These are phyloP conservation scores for Boeremia exigua DNA, from an alignment of 2,329 filamentous ascomycete genomes.

Conservation along the genomic window DNA sequence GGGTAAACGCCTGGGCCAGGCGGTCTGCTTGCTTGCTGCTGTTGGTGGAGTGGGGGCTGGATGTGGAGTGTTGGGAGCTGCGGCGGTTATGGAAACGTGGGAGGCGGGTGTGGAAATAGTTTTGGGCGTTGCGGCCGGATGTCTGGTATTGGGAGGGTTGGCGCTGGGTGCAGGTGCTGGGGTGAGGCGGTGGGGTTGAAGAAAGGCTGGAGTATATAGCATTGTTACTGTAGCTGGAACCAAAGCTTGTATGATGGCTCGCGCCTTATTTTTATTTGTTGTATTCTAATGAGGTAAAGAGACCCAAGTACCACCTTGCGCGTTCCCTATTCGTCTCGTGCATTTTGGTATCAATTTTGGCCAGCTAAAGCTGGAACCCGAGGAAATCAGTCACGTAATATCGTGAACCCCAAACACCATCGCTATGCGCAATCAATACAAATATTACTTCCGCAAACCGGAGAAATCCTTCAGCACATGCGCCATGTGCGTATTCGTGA, in stretches of 20 bases:
- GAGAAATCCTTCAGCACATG: slow-evolving; percentile 79
- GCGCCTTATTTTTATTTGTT: background rate
- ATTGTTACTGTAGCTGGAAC: no score
- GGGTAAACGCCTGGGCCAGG: background rate
- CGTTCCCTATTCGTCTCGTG: background rate
- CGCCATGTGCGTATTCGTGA: slow-evolving; percentile 87
- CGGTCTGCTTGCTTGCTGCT: slow-evolving; percentile 5
- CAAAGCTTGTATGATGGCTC: background rate
- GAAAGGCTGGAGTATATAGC: background rate
- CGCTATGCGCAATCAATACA: slow-evolving; percentile 36
- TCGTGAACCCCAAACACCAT: slow-evolving; percentile 29
- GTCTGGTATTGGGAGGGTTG: background rate
- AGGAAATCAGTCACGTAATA: background rate
- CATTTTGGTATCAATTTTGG: slow-evolving; percentile 12
- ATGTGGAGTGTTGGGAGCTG: slow-evolving; percentile 12
- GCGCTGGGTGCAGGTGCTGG: background rate
- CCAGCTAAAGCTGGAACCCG: background rate
- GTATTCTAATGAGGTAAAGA: background rate
- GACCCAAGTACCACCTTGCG: background rate
- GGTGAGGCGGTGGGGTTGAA: background rate
- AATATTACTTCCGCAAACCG: slow-evolving; percentile 48
- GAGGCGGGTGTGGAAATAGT: slow-evolving; percentile 1
- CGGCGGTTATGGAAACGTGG: slow-evolving; percentile 12
- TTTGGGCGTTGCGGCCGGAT: background rate
- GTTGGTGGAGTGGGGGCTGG: slow-evolving; percentile 11